Evolutionary conservation across 352 stramenopile genomes (phyloP).

Genomic region (Phytophthora cactorum): DNA sequence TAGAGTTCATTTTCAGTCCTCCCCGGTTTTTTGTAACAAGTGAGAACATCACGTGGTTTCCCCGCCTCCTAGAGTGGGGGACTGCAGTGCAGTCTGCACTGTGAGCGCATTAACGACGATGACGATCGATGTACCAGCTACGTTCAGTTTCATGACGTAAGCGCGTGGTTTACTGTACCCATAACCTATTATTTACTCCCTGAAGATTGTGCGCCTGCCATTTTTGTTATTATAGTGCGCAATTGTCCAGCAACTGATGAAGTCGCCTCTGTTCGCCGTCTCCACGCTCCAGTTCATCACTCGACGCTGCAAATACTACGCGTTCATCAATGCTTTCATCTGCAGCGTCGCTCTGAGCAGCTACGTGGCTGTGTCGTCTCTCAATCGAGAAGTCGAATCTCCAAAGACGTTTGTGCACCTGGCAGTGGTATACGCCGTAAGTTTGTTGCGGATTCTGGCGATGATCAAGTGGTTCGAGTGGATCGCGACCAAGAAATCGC

Average conservation of each 20-base stretch:
- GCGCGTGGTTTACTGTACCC: constrained; percentile 9
- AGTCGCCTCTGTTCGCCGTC: constrained; percentile 10
- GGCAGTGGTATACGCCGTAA: constrained; percentile 46
- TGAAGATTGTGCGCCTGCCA: constrained; percentile 35
- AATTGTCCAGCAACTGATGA: constrained; percentile 27
- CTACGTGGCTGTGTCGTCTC: constrained; percentile 24
- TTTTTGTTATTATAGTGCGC: constrained; percentile 20
- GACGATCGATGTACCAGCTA: constrained; percentile 2
- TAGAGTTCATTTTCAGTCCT: no score
- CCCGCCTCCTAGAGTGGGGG: no score
- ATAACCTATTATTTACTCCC: background rate
- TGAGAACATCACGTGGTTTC: no score
- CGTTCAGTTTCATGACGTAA: constrained; percentile 26
- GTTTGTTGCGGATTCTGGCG: constrained; percentile 59
- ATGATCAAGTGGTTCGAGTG: constrained; percentile 84
- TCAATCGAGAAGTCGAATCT: constrained; percentile 8
- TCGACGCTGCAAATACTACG: constrained; percentile 81
- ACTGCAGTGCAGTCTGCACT: no score
- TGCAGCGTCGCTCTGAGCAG: constrained; percentile 53
- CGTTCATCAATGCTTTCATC: constrained; percentile 86
- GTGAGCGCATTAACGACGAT: background rate
- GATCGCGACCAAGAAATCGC: constrained; percentile 73
- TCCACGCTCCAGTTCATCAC: constrained; percentile 32
- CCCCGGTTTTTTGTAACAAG: no score
- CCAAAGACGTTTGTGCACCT: constrained; percentile 4